Conservation (phyloP, 2,329 filamentous ascomycete species). For the Fonsecaea multimorphosa region DNA sequence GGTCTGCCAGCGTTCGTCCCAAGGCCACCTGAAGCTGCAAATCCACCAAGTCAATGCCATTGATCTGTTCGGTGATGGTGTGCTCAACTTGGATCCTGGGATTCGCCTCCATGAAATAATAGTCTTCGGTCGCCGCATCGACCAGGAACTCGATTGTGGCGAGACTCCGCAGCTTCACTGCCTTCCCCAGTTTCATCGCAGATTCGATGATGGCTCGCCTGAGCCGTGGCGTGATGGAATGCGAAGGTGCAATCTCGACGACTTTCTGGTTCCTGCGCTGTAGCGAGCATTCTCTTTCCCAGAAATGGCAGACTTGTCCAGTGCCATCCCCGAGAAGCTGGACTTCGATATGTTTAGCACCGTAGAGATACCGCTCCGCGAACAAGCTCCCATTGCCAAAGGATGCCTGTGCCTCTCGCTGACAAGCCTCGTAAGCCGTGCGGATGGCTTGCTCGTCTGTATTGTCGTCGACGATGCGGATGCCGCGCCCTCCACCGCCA, state of each 20-base stretch:
- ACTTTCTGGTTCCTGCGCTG: conserved; percentile 99
- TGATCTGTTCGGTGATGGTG: conserved; percentile 65
- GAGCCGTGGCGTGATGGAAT: conserved; percentile 83
- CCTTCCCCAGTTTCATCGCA: conserved; percentile 90
- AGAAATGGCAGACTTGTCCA: conserved; percentile 96
- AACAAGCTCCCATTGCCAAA: conserved; percentile 99
- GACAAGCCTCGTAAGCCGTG: conserved; percentile 84
- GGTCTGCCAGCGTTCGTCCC: conserved; percentile 33
- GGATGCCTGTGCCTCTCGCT: conserved; percentile 94
- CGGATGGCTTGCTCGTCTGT: conserved; percentile 72
- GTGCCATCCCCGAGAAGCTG: conserved; percentile 97
- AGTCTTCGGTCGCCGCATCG: conserved; percentile 93
- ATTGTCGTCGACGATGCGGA: conserved; percentile 95
- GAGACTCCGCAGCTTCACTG: conserved; percentile 96
- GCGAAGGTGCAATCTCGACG: conserved; percentile 94
- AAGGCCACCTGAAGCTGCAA: conserved; percentile 56
- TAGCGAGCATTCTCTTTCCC: conserved; percentile 98
- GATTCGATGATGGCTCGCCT: conserved; percentile 87
- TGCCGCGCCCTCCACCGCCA: conserved; percentile 96
- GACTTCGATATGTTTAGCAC: conserved; percentile 98
- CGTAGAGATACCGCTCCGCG: conserved; percentile 96
- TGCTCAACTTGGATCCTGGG: conserved; percentile 67
- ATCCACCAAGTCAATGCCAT: conserved; percentile 60
- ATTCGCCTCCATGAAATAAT: conserved; percentile 67
- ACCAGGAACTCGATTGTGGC: conserved; percentile 98